A percentile compares a stretch with the other conserved stretches of the same genome.
Evolutionary conservation across 257 asterid species (phyloP).

Genomic region (Leonotis leonurus): DNA sequence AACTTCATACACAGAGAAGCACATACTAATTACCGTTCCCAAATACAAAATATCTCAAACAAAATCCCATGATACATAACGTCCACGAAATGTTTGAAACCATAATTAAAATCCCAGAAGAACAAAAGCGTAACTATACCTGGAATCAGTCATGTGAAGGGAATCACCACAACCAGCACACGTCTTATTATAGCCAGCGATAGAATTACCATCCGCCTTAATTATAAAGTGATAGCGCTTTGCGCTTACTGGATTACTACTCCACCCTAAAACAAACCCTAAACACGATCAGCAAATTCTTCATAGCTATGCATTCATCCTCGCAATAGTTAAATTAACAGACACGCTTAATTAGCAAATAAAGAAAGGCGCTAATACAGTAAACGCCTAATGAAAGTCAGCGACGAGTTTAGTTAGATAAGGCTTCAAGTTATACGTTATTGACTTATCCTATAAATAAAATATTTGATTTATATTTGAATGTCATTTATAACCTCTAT

Average conservation of each 20-base stretch:
- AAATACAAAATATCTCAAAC: not conserved
- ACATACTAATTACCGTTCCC: not conserved
- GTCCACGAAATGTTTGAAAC: not conserved
- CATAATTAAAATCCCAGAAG: not conserved
- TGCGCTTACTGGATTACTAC: conserved; percentile 84
- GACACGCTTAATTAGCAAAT: not conserved
- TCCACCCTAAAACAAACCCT: conserved; percentile 60
- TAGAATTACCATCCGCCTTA: conserved; percentile 81
- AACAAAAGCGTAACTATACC: conserved; percentile 34
- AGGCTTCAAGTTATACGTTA: not conserved
- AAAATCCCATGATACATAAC: not conserved
- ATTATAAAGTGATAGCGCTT: conserved; percentile 88
- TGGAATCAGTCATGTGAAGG: conserved; percentile 60
- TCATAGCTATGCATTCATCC: not conserved
- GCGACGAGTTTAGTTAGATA: not conserved
- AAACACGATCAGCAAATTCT: not conserved
- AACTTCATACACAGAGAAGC: too few species aligned
- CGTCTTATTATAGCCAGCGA: conserved; percentile 61
- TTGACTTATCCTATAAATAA: not conserved
- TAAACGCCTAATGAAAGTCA: not conserved
- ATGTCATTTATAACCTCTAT: conserved; percentile 13
- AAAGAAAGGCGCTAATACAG: not conserved
- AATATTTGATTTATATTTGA: not conserved
- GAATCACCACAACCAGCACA: conserved; percentile 79
- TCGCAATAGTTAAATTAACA: not conserved